A percentile compares a stretch with the other conserved stretches of the same genome.
These are phyloP conservation scores for Phlyctochytrium bullatum DNA, from an alignment of 192 early-diverging fungal genomes.

Conservation along the genomic window DNA sequence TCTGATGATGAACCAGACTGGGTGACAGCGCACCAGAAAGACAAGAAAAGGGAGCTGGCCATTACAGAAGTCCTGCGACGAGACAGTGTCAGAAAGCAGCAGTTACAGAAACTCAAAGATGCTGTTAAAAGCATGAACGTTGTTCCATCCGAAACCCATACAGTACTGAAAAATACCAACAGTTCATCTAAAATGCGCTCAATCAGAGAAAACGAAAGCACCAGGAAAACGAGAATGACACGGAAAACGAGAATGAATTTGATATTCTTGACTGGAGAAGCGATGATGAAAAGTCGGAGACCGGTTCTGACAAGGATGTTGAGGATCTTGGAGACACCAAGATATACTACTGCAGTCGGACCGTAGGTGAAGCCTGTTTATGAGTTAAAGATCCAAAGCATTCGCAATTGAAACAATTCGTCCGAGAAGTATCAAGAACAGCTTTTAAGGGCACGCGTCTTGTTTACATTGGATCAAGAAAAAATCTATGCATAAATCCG, in stretches of 20 bases:
- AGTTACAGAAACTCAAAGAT: too few relatives aligned
- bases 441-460: slow-evolving; percentile 49
- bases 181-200: neutral
- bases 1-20: slow-evolving; percentile 36
- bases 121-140: too few relatives aligned
- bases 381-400: slow-evolving; percentile 55
- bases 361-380: slow-evolving; percentile 30
- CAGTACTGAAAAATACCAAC: neutral
- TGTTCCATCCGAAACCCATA: neutral
- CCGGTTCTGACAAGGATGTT: slow-evolving; percentile 22
- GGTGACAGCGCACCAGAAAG: slow-evolving; percentile 17
- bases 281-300: slow-evolving; percentile 38
- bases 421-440: slow-evolving; percentile 82
- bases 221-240: slow-evolving; percentile 4
- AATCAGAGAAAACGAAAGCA: slow-evolving; percentile 15
- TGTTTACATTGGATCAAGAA: slow-evolving; percentile 77
- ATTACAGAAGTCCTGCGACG: too few relatives aligned
- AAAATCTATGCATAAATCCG: slow-evolving; percentile 80
- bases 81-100: too few relatives aligned
- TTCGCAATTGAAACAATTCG: slow-evolving; percentile 88
- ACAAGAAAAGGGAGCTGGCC: slow-evolving; percentile 7
- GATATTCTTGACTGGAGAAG: slow-evolving; percentile 65
- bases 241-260: slow-evolving; percentile 40
- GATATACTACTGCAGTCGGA: slow-evolving; percentile 42
- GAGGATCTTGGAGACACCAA: slow-evolving; percentile 56